Base-by-base conservation (phyloP, 2,329 filamentous ascomycete species). In the Sarocladium oryzae region DNA sequence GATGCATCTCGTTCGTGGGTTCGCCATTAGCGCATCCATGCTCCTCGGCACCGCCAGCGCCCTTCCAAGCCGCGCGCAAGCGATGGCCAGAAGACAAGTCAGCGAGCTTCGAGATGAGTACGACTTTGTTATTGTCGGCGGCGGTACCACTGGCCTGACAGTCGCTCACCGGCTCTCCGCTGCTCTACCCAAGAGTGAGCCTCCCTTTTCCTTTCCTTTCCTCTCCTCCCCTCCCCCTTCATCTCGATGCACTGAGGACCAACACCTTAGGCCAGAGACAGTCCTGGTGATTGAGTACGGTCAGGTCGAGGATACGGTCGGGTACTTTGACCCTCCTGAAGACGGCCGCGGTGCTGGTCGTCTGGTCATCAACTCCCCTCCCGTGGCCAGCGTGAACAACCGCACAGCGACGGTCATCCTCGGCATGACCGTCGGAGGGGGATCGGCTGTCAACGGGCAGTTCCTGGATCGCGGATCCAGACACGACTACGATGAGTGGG, bases 401-500 rank as follows among this genome's bases (percentile, higher is more conserved):
- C 54, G 54, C 36, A 51, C 56, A 4, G 62, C 61, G 8, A 54
- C 54, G 2, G 56, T 68, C 8, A 54, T 60, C 8, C 63, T 64
- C 16, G 67, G 66, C 6, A 62, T 63, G 54, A 62, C 61, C 8
- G 59, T 70, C 2, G 68, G 68, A 5, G 68, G 68, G 32, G 61
- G 63, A 46, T 68, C 66, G 4, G 60, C 66, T 24, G 56, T 67
- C 48, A 70, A 70, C 50, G 67, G 67, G 6, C 64, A 66, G 62
- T 65, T 69, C 57, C 66, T 69, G 49, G 66, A 70, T 52, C 62
- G 68, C 15, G 62, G 61, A 2, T 63, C 64, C 2, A 62, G 60
- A 13, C 57, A 58, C 52, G 67, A 70, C 56, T 66, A 66, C 48
- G 61, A 70, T 49, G 62, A 64, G 18, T 70, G 67, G 68, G 60